These are phyloP conservation scores for Akanthomyces dipterigenus DNA, from an alignment of 2,329 filamentous ascomycete genomes.

Conservation along the genomic window DNA sequence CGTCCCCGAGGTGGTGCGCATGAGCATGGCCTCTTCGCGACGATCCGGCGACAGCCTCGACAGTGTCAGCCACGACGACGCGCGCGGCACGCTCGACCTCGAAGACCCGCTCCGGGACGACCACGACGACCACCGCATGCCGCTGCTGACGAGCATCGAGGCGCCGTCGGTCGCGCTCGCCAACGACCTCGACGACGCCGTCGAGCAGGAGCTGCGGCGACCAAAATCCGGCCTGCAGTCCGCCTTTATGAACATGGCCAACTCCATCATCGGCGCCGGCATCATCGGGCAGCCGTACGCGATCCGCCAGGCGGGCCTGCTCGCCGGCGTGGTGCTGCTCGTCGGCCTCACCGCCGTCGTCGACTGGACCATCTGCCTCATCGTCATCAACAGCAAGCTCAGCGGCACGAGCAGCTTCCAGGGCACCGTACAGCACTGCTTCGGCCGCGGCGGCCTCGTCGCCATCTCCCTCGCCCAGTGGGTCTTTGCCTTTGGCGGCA, in stretches of 20 bases:
- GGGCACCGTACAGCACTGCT: constrained; percentile 92
- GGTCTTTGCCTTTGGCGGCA: constrained; percentile 97
- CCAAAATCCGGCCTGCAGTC: constrained; percentile 80
- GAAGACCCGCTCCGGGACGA: constrained; percentile 19
- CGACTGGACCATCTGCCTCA: constrained; percentile 96
- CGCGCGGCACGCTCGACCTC: constrained; percentile 29
- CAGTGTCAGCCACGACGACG: background rate
- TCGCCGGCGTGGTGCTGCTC: constrained; percentile 72
- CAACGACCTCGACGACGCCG: constrained; percentile 44
- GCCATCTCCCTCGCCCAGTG: constrained; percentile 89
- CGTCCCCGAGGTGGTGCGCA: constrained; percentile 36
- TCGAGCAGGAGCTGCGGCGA: constrained; percentile 50
- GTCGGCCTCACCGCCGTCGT: constrained; percentile 73
- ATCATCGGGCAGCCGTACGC: constrained; percentile 89
- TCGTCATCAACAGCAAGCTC: constrained; percentile 95
- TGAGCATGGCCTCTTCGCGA: constrained; percentile 17
- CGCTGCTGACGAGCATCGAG: constrained; percentile 76
- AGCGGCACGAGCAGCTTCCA: constrained; percentile 93
- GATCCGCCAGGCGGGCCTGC: constrained; percentile 83
- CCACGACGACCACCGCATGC: constrained; percentile 48
- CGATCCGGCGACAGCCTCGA: background rate
- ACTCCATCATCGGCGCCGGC: constrained; percentile 82
- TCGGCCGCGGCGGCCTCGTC: constrained; percentile 78
- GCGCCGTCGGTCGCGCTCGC: constrained; percentile 69
- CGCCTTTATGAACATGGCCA: constrained; percentile 99